Evolutionary conservation across 495 filamentous ascomycete species (phyloP), one percentile per base, ranked within the genome.

Genomic region (Neurospora sp.): DNA sequence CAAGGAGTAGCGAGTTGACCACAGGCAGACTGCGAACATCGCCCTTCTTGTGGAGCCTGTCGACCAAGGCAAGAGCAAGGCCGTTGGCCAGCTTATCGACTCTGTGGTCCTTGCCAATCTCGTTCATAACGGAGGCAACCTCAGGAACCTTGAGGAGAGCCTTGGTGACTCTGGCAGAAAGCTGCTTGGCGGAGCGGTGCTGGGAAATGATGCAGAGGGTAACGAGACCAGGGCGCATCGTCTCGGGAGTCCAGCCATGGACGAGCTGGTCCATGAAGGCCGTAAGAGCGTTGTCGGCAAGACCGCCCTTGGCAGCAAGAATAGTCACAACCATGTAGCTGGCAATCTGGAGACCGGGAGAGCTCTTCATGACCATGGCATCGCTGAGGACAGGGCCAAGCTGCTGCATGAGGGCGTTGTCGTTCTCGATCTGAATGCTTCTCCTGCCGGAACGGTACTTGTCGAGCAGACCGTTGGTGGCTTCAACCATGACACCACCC

Each of bases 321-420:
- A 98, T 88, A 0, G 93, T 90, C 35, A 93, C 86, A 37, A 98
- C 88, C 93, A 97, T 97, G 79, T 97, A 98, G 77, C 90, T 93
- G 27, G 91, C 93, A 75, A 95, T 87, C 70, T 93, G 89, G 49
- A 97, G 84, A 72, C 95, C 92, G 0, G 93, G 87, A 0, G 90
- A 86, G 39, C 91, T 87, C 74, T 90, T 90, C 84, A 95, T 87
- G 14, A 88, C 85, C 69, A 98, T 86, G 6, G 89, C 91, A 70
- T 93, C 89, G 72, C 93, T 91, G 27, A 98, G 81, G 3, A 92
- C 86, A 12, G 94, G 93, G 5, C 94, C 85, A 37, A 97, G 84
- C 44, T 89, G 86, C 41, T 93, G 83, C 4, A 97, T 83, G 0
- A 97, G 85, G 79, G 92, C 90, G 77, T 97, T 92, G 77, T 95